These are phyloP conservation scores for Colletotrichum viniferum DNA, from an alignment of 2,329 filamentous ascomycete species.

Conservation along the genomic window DNA sequence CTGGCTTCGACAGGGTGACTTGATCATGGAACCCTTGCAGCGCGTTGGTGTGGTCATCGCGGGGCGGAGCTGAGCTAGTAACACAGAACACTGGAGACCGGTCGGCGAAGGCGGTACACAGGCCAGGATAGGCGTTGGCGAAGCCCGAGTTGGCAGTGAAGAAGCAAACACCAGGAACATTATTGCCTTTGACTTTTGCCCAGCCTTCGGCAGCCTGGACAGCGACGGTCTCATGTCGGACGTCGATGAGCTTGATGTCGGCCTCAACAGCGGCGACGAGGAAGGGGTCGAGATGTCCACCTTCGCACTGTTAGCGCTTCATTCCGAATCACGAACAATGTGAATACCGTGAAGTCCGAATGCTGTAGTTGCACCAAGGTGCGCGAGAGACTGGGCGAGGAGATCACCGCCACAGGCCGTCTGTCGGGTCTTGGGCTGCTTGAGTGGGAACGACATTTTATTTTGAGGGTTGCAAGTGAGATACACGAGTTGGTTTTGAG, in stretches of 20 bases:
- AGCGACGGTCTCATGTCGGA: conserved; percentile 5
- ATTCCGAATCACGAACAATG: neutral
- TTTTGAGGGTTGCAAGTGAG: neutral
- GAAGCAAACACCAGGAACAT: neutral
- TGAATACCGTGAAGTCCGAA: neutral
- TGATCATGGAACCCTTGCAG: conserved; percentile 10
- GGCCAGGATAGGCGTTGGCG: neutral
- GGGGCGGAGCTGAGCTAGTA: neutral
- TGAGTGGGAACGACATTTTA: neutral
- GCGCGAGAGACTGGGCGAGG: neutral
- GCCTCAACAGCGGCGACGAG: conserved; percentile 6
- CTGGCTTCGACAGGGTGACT: neutral
- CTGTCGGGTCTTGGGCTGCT: neutral
- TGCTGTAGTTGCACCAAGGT: neutral
- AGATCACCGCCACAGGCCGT: neutral
- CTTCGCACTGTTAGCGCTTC: neutral
- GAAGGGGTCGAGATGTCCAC: conserved; percentile 2
- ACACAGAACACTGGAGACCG: conserved; percentile 5
- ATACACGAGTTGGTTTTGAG: neutral
- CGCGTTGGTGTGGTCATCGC: neutral
- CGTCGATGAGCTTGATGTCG: conserved; percentile 9
- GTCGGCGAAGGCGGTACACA: neutral
- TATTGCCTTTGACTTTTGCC: conserved; percentile 7
- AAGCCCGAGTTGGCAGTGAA: conserved; percentile 10
- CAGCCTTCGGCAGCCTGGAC: conserved; percentile 7